These are phyloP conservation scores for Dactylellina leptospora DNA, from an alignment of 2,329 filamentous ascomycete genomes.

Conservation along the genomic window DNA sequence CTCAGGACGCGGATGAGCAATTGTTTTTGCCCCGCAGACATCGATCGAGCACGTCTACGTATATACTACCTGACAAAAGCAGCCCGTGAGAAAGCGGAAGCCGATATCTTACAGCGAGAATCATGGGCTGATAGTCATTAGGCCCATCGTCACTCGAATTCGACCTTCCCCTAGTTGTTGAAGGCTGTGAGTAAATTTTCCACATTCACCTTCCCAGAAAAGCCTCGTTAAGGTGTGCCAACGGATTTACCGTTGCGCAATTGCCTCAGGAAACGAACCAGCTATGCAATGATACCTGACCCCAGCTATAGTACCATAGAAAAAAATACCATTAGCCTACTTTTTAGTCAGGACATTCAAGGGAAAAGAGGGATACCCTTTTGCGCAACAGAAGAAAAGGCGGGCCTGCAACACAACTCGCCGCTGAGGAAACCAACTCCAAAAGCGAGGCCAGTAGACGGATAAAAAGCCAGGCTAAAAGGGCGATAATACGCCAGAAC, in stretches of 20 bases:
- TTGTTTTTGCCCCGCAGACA: not conserved
- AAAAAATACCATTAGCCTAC: not conserved
- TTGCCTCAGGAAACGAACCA: conserved; percentile 44
- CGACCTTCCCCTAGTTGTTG: conserved; percentile 18
- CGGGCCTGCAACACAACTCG: too few relatives aligned
- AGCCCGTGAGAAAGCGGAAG: conserved; percentile 36
- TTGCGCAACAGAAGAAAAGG: too few relatives aligned
- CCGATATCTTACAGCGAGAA: conserved; percentile 1
- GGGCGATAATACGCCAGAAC: conserved; percentile 6
- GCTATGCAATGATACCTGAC: conserved; percentile 33
- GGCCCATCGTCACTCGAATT: conserved; percentile 32
- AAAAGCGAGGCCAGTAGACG: not conserved
- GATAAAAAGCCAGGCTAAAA: conserved; percentile 40
- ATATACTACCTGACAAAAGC: conserved; percentile 13
- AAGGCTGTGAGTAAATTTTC: conserved; percentile 7
- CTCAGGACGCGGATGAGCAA: too few relatives aligned
- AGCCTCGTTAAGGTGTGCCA: not conserved
- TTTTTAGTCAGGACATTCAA: not conserved
- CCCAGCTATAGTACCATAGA: conserved; percentile 14
- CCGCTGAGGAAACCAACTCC: not conserved
- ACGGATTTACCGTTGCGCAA: conserved; percentile 35
- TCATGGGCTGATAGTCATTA: conserved; percentile 1
- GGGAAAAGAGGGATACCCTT: too few relatives aligned
- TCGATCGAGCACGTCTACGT: conserved; percentile 1
- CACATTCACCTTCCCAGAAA: conserved; percentile 39